Percentiles rank a stretch among this genome's conserved stretches.
phyloP scores from a whole-genome alignment of 2,329 filamentous ascomycete species.

The Penicillium sp. region DNA sequence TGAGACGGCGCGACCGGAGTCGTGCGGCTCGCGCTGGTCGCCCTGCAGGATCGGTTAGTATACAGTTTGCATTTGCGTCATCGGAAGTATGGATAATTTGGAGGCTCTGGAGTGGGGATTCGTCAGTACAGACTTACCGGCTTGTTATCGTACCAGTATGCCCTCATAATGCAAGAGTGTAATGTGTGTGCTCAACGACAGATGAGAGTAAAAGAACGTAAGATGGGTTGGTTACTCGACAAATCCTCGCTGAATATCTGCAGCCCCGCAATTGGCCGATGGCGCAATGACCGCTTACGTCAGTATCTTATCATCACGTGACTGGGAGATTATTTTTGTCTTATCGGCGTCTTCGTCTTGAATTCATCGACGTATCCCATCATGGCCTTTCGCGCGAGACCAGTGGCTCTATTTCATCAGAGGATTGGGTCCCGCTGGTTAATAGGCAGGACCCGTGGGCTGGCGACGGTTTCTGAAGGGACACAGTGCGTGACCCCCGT shows the following conservation, averaged over 20 bases:
- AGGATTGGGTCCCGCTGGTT: slow-evolving; percentile 21
- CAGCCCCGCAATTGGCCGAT: slow-evolving; percentile 33
- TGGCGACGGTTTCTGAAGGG: slow-evolving; percentile 39
- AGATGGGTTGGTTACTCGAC: slow-evolving; percentile 6
- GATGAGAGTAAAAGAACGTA: background rate
- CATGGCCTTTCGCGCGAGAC: slow-evolving; percentile 36
- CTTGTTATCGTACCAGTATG: slow-evolving; percentile 66
- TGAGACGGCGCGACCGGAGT: slow-evolving; percentile 68
- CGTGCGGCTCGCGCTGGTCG: slow-evolving; percentile 87
- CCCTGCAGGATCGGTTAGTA: slow-evolving; percentile 52
- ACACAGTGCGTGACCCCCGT: slow-evolving; percentile 28
- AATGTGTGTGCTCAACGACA: background rate
- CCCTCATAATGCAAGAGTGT: slow-evolving; percentile 51
- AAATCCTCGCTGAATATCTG: slow-evolving; percentile 16
- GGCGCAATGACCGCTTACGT: slow-evolving; percentile 20
- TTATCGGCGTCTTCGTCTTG: slow-evolving; percentile 13
- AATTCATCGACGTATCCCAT: slow-evolving; percentile 6
- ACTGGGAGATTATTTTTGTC: slow-evolving; percentile 14
- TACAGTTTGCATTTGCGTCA: slow-evolving; percentile 8
- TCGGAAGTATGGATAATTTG: background rate
- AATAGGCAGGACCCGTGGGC: slow-evolving; percentile 23
- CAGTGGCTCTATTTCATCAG: slow-evolving; percentile 27
- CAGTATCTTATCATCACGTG: slow-evolving; percentile 16
- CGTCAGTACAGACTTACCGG: slow-evolving; percentile 42
- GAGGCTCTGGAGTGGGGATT: no score